phyloP scores from a whole-genome alignment of 495 filamentous ascomycete genomes.

The Aspergillus olivimuriae region DNA sequence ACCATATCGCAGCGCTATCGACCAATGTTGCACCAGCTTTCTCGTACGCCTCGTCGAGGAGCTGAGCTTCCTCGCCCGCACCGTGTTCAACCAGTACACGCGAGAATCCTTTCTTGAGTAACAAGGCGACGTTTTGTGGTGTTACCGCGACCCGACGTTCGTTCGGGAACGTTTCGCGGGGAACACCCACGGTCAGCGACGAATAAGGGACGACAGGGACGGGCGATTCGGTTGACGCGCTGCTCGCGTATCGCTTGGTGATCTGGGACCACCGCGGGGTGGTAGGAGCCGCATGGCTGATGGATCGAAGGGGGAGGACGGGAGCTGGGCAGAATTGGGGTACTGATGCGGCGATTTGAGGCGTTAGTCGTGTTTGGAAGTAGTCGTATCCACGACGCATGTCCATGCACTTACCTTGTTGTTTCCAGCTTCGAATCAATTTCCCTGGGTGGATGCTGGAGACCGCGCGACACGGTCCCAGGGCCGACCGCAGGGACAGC shows the following conservation, averaged over 20 bases:
- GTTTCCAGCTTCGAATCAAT: slow-evolving; percentile 10
- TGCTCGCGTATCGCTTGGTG: slow-evolving; percentile 22
- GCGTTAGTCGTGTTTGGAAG: slow-evolving; percentile 7
- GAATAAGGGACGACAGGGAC: slow-evolving; percentile 60
- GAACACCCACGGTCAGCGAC: slow-evolving; percentile 62
- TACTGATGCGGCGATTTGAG: slow-evolving; percentile 4
- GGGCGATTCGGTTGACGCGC: slow-evolving; percentile 32
- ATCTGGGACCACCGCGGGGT: slow-evolving; percentile 13
- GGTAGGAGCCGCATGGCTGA: slow-evolving; percentile 2
- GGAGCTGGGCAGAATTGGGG: slow-evolving; percentile 12
- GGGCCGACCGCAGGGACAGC: slow-evolving; percentile 25
- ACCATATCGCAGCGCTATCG: slow-evolving; percentile 56
- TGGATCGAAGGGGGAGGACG: slow-evolving; percentile 6
- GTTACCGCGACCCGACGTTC: slow-evolving; percentile 77
- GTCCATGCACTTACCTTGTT: slow-evolving; percentile 17
- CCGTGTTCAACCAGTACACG: slow-evolving; percentile 68
- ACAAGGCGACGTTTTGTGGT: slow-evolving; percentile 67
- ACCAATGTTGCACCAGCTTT: slow-evolving; percentile 66
- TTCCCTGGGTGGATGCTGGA: slow-evolving; percentile 22
- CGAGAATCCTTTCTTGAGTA: slow-evolving; percentile 73
- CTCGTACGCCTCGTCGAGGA: slow-evolving; percentile 64
- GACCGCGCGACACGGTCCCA: slow-evolving; percentile 26
- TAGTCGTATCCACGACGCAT: background rate
- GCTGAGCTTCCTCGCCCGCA: slow-evolving; percentile 66
- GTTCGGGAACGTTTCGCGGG: slow-evolving; percentile 60